These are phyloP conservation scores for Inonotus hispidus DNA, from an alignment of 1,284 basidiomycete genomes.

Conservation along the genomic window DNA sequence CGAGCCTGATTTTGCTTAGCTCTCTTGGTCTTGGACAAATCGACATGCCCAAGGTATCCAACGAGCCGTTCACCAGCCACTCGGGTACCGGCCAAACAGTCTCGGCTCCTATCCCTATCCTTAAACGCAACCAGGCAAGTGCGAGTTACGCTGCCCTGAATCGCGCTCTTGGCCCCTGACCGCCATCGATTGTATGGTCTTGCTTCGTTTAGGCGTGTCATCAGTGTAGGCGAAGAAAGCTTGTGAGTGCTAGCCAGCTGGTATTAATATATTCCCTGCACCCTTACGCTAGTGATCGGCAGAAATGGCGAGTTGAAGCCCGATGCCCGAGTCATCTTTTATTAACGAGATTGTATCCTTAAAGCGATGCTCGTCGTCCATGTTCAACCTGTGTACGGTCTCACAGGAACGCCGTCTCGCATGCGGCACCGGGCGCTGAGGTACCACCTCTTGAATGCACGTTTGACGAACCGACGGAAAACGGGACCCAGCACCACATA, in stretches of 20 bases:
- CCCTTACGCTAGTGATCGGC: conserved; percentile 5
- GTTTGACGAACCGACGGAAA: conserved; percentile 52
- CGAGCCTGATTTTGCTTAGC: neutral
- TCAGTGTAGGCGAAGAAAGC: conserved; percentile 65
- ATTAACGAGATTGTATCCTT: conserved; percentile 14
- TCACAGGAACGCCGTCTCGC: conserved; percentile 28
- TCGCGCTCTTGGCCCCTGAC: neutral
- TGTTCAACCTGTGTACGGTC: conserved; percentile 32
- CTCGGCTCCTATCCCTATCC: conserved; percentile 47
- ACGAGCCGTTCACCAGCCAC: neutral
- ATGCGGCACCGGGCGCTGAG: conserved; percentile 38
- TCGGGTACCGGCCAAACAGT: conserved; percentile 21
- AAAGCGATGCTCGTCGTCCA: conserved; percentile 49
- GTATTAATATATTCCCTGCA: conserved; percentile 3
- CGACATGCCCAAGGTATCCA: conserved; percentile 11
- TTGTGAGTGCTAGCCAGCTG: conserved; percentile 42
- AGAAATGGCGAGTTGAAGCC: conserved; percentile 57
- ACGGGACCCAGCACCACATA: conserved; percentile 31
- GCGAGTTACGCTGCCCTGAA: conserved; percentile 9
- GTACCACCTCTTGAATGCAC: conserved; percentile 60
- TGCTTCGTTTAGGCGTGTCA: conserved; percentile 30
- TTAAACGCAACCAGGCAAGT: conserved; percentile 55
- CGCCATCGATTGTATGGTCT: neutral
- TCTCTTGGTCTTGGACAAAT: neutral
- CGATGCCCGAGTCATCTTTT: conserved; percentile 19